Percentiles rank a stretch among this genome's conserved stretches.
Evolutionary conservation across 148 eudicot species (phyloP).

Genomic region (Rhododendron kiyosumense): DNA sequence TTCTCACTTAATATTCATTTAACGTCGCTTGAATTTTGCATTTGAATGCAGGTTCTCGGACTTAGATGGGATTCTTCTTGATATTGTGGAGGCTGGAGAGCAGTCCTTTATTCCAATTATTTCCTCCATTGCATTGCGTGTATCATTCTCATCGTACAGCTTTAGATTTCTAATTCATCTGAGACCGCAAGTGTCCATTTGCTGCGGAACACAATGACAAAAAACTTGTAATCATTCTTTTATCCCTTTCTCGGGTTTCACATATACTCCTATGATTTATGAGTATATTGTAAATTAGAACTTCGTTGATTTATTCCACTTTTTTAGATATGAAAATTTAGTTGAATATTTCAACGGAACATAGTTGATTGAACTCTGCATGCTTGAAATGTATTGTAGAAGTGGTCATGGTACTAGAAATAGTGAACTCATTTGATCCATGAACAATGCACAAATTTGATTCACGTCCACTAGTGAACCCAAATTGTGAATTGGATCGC

Average conservation of each 20-base stretch:
- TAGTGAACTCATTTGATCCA: too few relatives aligned
- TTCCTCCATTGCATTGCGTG: not conserved
- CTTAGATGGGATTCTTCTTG: not conserved
- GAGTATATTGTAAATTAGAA: not conserved
- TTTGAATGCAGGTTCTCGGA: slow-evolving; percentile 5
- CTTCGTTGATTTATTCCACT: not conserved
- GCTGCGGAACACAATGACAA: not conserved
- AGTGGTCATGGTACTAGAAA: not conserved
- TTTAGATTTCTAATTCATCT: slow-evolving; percentile 1
- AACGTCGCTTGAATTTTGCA: not conserved
- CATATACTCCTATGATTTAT: not conserved
- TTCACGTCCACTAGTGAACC: too few relatives aligned
- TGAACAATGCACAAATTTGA: too few relatives aligned
- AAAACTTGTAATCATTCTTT: slow-evolving; percentile 5
- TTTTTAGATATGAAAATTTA: not conserved
- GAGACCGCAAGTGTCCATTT: not conserved
- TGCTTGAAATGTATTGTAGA: not conserved
- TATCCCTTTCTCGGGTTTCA: not conserved
- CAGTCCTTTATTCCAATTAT: not conserved
- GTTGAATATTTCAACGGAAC: not conserved
- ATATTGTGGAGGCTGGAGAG: not conserved
- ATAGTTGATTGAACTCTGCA: not conserved
- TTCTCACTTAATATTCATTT: not conserved
- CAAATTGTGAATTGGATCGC: too few relatives aligned
- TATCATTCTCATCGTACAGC: not conserved